phyloP scores from a whole-genome alignment of 257 asterid species.

The Salvia miltiorrhiza region DNA sequence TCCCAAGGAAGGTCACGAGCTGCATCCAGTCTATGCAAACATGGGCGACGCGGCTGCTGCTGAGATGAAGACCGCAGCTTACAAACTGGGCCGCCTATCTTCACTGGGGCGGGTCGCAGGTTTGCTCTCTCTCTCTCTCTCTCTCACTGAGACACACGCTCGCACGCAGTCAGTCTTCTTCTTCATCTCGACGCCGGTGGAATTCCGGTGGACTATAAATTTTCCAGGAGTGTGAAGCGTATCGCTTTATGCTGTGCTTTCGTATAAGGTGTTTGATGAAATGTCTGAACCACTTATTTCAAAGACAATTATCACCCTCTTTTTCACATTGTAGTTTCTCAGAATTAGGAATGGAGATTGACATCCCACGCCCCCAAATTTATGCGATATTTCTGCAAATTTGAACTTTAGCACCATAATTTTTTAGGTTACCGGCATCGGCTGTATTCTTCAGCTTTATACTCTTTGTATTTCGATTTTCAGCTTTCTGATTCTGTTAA shows the following conservation, averaged over 20 bases:
- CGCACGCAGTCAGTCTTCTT: background rate
- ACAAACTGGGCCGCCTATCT: background rate
- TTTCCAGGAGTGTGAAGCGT: background rate
- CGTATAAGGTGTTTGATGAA: slow-evolving; percentile 20
- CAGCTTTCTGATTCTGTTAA: background rate
- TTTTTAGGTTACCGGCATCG: background rate
- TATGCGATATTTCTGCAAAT: background rate
- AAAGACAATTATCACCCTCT: background rate
- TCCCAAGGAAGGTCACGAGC: slow-evolving; percentile 74
- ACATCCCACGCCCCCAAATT: background rate
- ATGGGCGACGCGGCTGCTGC: slow-evolving; percentile 27
- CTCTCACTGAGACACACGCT: background rate
- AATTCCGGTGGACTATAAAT: background rate
- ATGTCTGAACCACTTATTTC: slow-evolving; percentile 12
- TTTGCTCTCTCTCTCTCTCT: background rate
- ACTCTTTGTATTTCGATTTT: background rate
- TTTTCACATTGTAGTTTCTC: background rate
- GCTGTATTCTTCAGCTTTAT: background rate
- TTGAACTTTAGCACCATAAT: background rate
- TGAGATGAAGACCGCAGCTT: slow-evolving; percentile 45
- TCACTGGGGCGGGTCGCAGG: slow-evolving; percentile 10
- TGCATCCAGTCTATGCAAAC: slow-evolving; percentile 64
- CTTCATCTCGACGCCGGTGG: background rate
- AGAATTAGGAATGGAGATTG: background rate
- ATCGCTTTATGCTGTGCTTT: background rate